Percentiles rank a stretch among this genome's conserved stretches.
These are phyloP conservation scores for Penicillium sclerotigenum DNA, from an alignment of 2,329 filamentous ascomycete species.

Conservation along the genomic window DNA sequence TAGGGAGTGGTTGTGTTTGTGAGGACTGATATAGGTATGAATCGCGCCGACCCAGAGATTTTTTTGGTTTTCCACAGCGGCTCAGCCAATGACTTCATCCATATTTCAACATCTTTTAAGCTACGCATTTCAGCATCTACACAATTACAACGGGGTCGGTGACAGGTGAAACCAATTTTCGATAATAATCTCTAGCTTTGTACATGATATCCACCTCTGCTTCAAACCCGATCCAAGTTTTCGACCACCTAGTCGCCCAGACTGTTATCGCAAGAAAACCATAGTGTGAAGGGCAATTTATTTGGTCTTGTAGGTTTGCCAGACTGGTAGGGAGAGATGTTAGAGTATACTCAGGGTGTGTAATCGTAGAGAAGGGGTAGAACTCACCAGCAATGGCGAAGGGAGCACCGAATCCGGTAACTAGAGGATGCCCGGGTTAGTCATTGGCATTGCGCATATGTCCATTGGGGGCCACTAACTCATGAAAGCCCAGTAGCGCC, in stretches of 20 bases:
- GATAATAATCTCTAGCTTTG: conserved; percentile 39
- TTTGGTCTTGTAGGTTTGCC: conserved; percentile 64
- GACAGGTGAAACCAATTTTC: conserved; percentile 18
- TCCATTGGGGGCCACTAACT: conserved; percentile 46
- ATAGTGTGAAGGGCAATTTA: conserved; percentile 26
- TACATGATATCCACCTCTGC: conserved; percentile 37
- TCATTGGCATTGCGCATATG: conserved; percentile 5
- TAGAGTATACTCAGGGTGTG: conserved; percentile 20
- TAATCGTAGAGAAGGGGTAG: background rate
- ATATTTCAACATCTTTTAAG: conserved; percentile 32
- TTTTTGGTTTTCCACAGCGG: conserved; percentile 40
- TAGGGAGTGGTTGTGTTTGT: conserved; percentile 16
- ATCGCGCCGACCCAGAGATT: conserved; percentile 35
- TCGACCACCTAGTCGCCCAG: conserved; percentile 21
- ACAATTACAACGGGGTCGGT: conserved; percentile 15
- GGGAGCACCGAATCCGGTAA: conserved; percentile 56
- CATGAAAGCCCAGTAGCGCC: conserved; percentile 81
- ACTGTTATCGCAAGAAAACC: conserved; percentile 19
- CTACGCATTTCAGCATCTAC: conserved; percentile 19
- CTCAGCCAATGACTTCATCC: conserved; percentile 45
- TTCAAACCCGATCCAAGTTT: conserved; percentile 22
- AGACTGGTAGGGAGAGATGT: conserved; percentile 48
- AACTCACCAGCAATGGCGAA: conserved; percentile 63
- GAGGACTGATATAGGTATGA: conserved; percentile 23
- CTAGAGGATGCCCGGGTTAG: conserved; percentile 47